phyloP scores from a whole-genome alignment of 1,139 yeast genomes.

The Diutina siamensis region DNA sequence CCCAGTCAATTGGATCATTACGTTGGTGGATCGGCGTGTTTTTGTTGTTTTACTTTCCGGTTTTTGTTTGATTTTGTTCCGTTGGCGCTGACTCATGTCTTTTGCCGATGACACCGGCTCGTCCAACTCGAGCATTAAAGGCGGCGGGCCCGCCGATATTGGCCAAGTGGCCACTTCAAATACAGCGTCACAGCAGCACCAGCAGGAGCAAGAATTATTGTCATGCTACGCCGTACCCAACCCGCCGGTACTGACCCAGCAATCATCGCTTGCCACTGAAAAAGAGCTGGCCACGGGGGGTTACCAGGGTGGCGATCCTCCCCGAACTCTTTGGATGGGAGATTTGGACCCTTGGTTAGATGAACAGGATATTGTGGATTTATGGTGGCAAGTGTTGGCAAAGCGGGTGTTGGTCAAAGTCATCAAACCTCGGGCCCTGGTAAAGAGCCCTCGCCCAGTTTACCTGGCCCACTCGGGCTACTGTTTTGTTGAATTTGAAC shows the following conservation, averaged over 20 bases:
- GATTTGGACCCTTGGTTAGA: conserved; percentile 68
- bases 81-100: conserved; percentile 1
- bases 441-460: conserved; percentile 12
- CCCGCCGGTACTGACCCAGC: conserved; percentile 5
- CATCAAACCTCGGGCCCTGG: conserved; percentile 34
- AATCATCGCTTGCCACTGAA: neutral
- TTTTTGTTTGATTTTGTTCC: neutral
- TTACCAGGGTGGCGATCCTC: conserved; percentile 7
- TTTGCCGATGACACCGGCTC: conserved; percentile 4
- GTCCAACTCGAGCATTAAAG: neutral
- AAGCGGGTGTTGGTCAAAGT: conserved; percentile 38
- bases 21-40: neutral
- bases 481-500: conserved; percentile 60
- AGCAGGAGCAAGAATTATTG: conserved; percentile 3
- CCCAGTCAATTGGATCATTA: neutral
- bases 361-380: conserved; percentile 42
- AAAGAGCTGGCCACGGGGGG: neutral
- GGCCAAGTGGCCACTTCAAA: conserved; percentile 2
- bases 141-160: conserved; percentile 6
- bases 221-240: conserved; percentile 3
- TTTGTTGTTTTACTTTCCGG: neutral
- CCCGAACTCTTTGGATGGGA: conserved; percentile 53
- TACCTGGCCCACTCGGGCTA: conserved; percentile 50
- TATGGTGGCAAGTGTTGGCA: conserved; percentile 44
- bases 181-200: conserved; percentile 3